Percentiles rank a stretch among this genome's conserved stretches.
Evolutionary conservation across 2,329 filamentous ascomycete genomes (phyloP).

Genomic region (Epichloe hybrida): DNA sequence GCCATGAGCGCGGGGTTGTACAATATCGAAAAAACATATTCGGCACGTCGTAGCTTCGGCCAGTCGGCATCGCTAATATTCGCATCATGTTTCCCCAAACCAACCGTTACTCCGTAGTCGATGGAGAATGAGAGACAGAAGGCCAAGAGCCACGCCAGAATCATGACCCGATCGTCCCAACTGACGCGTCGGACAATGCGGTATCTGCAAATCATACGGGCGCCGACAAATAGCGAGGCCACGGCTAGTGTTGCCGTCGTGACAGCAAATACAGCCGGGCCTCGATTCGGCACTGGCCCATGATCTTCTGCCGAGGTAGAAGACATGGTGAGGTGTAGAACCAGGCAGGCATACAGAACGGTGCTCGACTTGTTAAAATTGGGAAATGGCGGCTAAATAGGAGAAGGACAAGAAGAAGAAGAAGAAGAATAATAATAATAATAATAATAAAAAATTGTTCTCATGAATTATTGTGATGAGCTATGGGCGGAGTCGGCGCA

Average conservation of each 20-base stretch:
- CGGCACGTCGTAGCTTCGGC: conserved; percentile 38
- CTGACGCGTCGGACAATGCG: conserved; percentile 59
- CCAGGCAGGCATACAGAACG: conserved; percentile 1
- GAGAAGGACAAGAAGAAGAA: background rate
- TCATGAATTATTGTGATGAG: background rate
- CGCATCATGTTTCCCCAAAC: conserved; percentile 53
- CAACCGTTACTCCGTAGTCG: conserved; percentile 47
- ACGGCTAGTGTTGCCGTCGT: conserved; percentile 55
- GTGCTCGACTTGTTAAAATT: background rate
- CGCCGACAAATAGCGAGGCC: conserved; percentile 60
- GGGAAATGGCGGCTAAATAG: background rate
- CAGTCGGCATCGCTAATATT: conserved; percentile 41
- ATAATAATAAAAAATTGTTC: background rate
- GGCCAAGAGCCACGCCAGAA: conserved; percentile 62
- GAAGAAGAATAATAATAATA: background rate
- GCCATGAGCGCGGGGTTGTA: conserved; percentile 84
- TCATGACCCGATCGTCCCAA: conserved; percentile 71
- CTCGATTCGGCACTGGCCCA: conserved; percentile 31
- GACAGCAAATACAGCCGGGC: conserved; percentile 53
- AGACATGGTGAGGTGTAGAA: conserved; percentile 4
- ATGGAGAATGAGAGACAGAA: conserved; percentile 56
- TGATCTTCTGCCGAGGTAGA: conserved; percentile 3
- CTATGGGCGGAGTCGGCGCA: background rate
- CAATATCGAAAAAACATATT: conserved; percentile 52
- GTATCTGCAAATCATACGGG: conserved; percentile 59